phyloP scores from a whole-genome alignment of 2,329 filamentous ascomycete genomes.

The Neonectria punicea region DNA sequence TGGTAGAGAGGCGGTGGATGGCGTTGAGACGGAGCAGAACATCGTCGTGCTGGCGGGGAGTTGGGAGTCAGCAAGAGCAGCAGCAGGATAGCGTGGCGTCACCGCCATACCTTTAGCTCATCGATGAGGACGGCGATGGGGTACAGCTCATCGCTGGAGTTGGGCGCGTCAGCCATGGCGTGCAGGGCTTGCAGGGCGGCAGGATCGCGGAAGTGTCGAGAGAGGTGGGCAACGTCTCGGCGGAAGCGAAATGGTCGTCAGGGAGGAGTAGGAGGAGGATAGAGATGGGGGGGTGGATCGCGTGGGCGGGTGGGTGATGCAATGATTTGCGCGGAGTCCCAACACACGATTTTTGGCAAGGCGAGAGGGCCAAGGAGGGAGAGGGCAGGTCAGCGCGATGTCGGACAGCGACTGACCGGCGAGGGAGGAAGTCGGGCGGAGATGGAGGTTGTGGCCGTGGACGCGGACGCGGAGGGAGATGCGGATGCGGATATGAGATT shows the following conservation, averaged over 20 bases:
- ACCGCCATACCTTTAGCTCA: conserved; percentile 87
- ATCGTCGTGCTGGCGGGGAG: conserved; percentile 85
- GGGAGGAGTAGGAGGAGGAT: conserved; percentile 38
- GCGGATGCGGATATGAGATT: conserved; percentile 20
- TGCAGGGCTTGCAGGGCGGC: conserved; percentile 46
- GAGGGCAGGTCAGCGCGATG: conserved; percentile 27
- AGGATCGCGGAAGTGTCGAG: conserved; percentile 46
- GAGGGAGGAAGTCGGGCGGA: conserved; percentile 15
- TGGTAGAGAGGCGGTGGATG: conserved; percentile 97
- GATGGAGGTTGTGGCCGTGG: conserved; percentile 17
- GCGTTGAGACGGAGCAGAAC: conserved; percentile 97
- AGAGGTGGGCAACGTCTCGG: conserved; percentile 35
- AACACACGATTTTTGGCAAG: conserved; percentile 44
- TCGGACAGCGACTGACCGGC: conserved; percentile 25
- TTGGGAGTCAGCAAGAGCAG: conserved; percentile 35
- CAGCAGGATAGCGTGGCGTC: conserved; percentile 36
- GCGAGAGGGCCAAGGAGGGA: conserved; percentile 31
- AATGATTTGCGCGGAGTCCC: conserved; percentile 47
- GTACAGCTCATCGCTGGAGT: conserved; percentile 98
- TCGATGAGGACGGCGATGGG: conserved; percentile 99
- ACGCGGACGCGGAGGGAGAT: conserved; percentile 25
- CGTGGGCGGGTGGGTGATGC: conserved; percentile 45
- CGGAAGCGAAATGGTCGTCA: conserved; percentile 34
- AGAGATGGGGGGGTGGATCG: conserved; percentile 42
- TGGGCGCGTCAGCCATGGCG: conserved; percentile 89